These are phyloP conservation scores for Peronospora farinosa DNA, from an alignment of 352 stramenopile genomes.

Conservation along the genomic window DNA sequence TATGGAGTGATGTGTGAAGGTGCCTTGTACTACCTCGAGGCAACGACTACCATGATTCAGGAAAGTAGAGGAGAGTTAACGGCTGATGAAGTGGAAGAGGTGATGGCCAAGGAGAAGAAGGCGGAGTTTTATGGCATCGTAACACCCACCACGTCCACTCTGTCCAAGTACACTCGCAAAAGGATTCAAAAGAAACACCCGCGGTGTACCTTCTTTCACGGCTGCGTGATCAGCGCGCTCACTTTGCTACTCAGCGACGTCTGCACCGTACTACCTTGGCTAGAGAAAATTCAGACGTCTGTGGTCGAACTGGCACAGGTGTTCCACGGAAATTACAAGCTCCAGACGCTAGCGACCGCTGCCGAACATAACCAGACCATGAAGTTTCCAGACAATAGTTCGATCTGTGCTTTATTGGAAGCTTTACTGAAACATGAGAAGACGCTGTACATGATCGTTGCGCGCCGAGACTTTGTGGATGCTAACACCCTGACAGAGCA, in stretches of 20 bases:
- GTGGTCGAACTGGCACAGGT: constrained; percentile 36
- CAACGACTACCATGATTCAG: constrained; percentile 9
- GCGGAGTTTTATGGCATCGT: constrained; percentile 45
- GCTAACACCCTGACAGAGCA: constrained; percentile 33
- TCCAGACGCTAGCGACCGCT: constrained; percentile 28
- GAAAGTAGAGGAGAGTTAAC: constrained; percentile 26
- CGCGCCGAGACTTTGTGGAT: constrained; percentile 55
- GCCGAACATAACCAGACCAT: constrained; percentile 12
- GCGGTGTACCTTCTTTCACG: constrained; percentile 60
- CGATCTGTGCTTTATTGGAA: constrained; percentile 38
- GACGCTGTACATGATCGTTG: constrained; percentile 45
- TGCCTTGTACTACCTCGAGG: constrained; percentile 44
- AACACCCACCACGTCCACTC: constrained; percentile 32
- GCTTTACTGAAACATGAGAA: constrained; percentile 46
- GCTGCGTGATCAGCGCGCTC: constrained; percentile 49
- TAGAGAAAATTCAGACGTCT: constrained; percentile 32
- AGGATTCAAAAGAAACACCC: constrained; percentile 52
- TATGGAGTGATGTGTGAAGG: constrained; percentile 38
- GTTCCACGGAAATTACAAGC: constrained; percentile 38
- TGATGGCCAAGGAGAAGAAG: constrained; percentile 47
- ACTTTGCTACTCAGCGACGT: constrained; percentile 48
- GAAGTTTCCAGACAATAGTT: constrained; percentile 25
- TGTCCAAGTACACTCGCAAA: constrained; percentile 41
- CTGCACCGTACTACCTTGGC: constrained; percentile 42
- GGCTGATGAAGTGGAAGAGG: constrained; percentile 41